Conservation (phyloP, 2,329 filamentous ascomycete genomes). For the Ophiostoma fasciatum region DNA sequence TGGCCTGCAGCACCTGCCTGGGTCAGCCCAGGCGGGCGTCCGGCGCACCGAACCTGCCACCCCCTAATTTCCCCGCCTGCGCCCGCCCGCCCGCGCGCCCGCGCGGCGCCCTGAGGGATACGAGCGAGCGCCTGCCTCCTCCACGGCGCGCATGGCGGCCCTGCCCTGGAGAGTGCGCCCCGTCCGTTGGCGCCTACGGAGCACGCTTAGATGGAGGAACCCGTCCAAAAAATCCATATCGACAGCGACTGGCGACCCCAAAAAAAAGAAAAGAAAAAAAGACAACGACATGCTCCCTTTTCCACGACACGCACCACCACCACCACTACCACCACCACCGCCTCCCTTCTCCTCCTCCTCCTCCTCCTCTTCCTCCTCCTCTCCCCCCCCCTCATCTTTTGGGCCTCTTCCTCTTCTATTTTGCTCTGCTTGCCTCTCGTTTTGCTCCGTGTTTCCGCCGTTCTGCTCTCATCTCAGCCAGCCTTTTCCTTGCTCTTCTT, state of each 20-base stretch:
- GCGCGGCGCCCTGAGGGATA: too few species aligned
- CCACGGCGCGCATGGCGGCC: too few species aligned
- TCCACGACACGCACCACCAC: conserved; percentile 1
- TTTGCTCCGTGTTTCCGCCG: background rate
- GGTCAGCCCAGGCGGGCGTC: too few species aligned
- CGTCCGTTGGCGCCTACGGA: too few species aligned
- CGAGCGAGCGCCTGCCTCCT: too few species aligned
- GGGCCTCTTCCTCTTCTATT: background rate
- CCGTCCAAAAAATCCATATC: background rate
- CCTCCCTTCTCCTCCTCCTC: background rate
- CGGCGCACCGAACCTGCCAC: too few species aligned
- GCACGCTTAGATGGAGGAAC: background rate
- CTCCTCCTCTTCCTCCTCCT: background rate
- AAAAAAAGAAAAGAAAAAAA: background rate
- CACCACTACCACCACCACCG: conserved; percentile 1
- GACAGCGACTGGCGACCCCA: too few species aligned
- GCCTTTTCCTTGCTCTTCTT: background rate
- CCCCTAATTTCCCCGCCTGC: too few species aligned
- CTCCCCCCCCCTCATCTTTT: conserved; percentile 1
- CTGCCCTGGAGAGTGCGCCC: too few species aligned
- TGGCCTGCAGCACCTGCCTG: too few species aligned
- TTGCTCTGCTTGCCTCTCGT: background rate
- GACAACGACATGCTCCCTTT: conserved; percentile 1
- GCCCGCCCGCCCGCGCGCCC: too few species aligned
- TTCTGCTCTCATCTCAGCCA: too few species aligned